Evolutionary conservation across 768 basidiomycete genomes (phyloP).

Genomic region (Saitozyma podzolica): DNA sequence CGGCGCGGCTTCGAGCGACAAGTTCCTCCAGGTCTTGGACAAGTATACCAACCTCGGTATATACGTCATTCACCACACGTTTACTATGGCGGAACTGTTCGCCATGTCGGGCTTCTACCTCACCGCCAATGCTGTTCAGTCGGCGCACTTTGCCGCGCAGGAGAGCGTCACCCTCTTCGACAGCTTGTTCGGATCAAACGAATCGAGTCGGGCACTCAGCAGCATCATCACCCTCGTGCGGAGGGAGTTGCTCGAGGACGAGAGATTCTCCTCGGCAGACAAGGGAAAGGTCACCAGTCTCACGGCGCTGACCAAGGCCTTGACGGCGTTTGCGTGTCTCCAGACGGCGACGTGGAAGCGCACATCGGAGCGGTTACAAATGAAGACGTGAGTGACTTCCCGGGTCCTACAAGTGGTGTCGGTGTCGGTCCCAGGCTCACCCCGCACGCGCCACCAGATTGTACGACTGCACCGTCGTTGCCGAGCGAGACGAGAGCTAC

Average conservation of each 20-base stretch:
- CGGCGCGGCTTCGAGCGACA: constrained; percentile 16
- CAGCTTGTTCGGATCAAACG: constrained; percentile 53
- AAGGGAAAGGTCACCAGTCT: constrained; percentile 40
- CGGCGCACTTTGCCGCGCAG: constrained; percentile 45
- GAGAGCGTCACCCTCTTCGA: constrained; percentile 43
- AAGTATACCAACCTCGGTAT: constrained; percentile 54
- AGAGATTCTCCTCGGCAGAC: constrained; percentile 31
- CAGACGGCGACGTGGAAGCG: constrained; percentile 52
- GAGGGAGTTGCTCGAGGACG: constrained; percentile 48
- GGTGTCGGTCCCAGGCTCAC: neutral
- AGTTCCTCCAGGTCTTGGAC: constrained; percentile 51
- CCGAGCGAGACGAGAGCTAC: constrained; percentile 9
- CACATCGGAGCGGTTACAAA: constrained; percentile 39
- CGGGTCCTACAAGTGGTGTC: too few relatives aligned
- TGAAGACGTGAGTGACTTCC: constrained; percentile 42
- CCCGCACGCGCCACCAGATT: constrained; percentile 26
- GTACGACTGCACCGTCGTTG: constrained; percentile 52
- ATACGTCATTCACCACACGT: constrained; percentile 53
- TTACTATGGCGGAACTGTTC: constrained; percentile 55
- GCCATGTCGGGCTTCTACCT: constrained; percentile 54
- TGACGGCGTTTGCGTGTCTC: constrained; percentile 54
- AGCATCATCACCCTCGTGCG: constrained; percentile 53
- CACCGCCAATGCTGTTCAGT: constrained; percentile 42
- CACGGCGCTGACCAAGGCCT: constrained; percentile 52
- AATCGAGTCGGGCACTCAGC: constrained; percentile 52